Evolutionary conservation across 306 rosid species (phyloP), one percentile per base, ranked within the genome.

Genomic region (Erythrophleum fordii): DNA sequence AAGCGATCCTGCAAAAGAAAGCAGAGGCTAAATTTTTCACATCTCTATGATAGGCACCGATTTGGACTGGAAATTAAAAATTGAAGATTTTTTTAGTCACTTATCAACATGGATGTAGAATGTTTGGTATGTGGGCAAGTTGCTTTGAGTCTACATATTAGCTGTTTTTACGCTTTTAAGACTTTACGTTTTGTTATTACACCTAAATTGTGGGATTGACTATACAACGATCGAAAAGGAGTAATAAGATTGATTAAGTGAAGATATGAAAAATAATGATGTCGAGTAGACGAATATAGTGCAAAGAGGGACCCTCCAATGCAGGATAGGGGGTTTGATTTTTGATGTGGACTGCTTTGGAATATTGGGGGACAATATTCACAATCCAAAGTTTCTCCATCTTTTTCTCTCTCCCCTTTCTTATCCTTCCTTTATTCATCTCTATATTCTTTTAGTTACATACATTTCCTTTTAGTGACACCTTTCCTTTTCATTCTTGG

Each of bases 341-440:
- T 75, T 37, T 91, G 97, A 92, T 84, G 75, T 83, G 81, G 90
- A 91, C 97, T 46, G 86, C 58, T 89, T 83, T 88, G 89, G 97
- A 92, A 94, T 92, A 91, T 91, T 88, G 81, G 87, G 89, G 55
- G 97, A 92, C 98, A 92, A 82, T 73, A 77, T 82, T 89, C 88
- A 85, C 83, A 79, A 79, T 86, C 93, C 86, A 90, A 88, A 72
- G 88, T 87, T 88, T 82, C 88, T 77, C 74, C 79, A 66, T 84
- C 79, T 79, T 89, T 84, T 58, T 58, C 65, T 83, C 72, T 81
- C 73, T 55, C 83, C 18, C 72, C 77, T 81, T 68, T 71, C 81
- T 81, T 84, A 81, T 80, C 20, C 73, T 44, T 71, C 77, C 72
- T 41, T 41, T 41, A 41, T 42, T 66, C 28, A 48, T 78, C 76